These are phyloP conservation scores for Paramecium bursaria DNA, from an alignment of 73 alveolate genomes.

Conservation along the genomic window DNA sequence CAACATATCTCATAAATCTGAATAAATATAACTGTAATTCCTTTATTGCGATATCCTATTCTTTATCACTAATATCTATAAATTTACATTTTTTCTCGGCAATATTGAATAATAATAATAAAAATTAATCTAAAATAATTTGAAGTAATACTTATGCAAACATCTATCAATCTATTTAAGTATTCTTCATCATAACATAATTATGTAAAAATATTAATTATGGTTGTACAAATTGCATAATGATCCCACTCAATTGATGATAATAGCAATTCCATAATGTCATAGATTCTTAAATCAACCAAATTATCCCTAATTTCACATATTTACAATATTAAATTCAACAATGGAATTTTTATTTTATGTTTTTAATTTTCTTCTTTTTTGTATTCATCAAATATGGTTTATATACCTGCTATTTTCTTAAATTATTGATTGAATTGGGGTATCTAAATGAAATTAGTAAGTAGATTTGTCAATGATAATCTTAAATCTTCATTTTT, in stretches of 20 bases:
- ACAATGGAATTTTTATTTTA: conserved; percentile 43
- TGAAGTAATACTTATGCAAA: no score
- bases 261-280: not conserved
- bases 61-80: conserved; percentile 9
- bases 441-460: not conserved
- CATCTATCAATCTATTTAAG: not conserved
- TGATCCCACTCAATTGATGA: not conserved
- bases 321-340: conserved; percentile 28
- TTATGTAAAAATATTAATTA: not conserved
- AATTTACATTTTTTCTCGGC: not conserved
- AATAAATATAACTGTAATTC: conserved; percentile 26
- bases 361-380: conserved; percentile 45
- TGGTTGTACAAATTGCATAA: not conserved
- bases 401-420: conserved; percentile 59
- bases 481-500: not conserved
- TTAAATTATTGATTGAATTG: conserved; percentile 45
- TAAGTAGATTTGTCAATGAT: conserved; percentile 3
- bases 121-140: no score
- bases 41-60: not conserved
- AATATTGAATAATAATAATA: no score
- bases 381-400: conserved; percentile 43
- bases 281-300: conserved; percentile 46
- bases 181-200: conserved; percentile 28
- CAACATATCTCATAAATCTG: conserved; percentile 53
- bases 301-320: conserved; percentile 32